Evolutionary conservation across 352 stramenopile genomes (phyloP).

Genomic region (Pythium sukuiense): DNA sequence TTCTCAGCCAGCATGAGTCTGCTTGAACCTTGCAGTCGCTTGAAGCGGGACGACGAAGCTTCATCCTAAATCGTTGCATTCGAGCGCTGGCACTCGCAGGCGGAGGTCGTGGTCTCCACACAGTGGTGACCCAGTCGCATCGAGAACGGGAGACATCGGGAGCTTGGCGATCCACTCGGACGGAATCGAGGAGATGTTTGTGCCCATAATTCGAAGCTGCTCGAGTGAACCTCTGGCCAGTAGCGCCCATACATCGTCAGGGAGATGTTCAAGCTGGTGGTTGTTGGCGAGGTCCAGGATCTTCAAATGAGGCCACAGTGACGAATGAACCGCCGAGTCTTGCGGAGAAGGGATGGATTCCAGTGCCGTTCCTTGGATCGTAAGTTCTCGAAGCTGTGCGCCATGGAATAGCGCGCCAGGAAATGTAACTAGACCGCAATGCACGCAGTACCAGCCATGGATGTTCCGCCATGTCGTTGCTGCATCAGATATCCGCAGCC

Average conservation of each 20-base stretch:
- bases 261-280: background rate
- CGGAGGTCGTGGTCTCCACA: background rate
- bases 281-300: background rate
- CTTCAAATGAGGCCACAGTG: slow-evolving; percentile 7
- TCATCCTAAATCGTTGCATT: background rate
- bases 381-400: background rate
- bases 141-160: background rate
- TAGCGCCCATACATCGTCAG: slow-evolving; percentile 5
- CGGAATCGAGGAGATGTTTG: slow-evolving; percentile 6
- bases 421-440: slow-evolving; percentile 3
- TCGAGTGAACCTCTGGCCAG: background rate
- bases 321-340: background rate
- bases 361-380: background rate
- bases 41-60: background rate
- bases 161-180: background rate
- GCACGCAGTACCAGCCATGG: slow-evolving; percentile 1
- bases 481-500: background rate
- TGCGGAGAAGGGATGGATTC: background rate
- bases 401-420: slow-evolving; percentile 1
- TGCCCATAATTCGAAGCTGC: background rate
- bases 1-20: too few relatives aligned
- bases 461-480: background rate
- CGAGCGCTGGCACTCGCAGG: background rate
- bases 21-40: too few relatives aligned
- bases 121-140: background rate